Percentiles rank a stretch among this genome's conserved stretches.
Conservation (phyloP, 139 green algal genomes). For the Chlamydomonas sphaeroides region DNA sequence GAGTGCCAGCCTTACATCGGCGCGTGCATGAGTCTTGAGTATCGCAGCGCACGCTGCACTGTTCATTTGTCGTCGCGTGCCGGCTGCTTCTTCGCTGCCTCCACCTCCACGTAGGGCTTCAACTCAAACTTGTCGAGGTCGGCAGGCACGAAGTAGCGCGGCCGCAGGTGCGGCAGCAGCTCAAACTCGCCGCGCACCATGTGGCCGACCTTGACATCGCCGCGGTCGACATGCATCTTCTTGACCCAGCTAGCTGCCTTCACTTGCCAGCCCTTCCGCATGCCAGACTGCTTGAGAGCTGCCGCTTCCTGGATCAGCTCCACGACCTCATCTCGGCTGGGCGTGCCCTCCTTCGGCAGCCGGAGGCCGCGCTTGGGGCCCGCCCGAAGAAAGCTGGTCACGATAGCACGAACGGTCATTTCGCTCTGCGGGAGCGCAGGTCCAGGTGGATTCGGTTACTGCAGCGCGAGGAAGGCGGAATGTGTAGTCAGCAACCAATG, state of each 20-base stretch:
- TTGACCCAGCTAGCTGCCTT: slow-evolving; percentile 51
- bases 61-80: no score
- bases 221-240: slow-evolving; percentile 51
- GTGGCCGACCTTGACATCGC: slow-evolving; percentile 40
- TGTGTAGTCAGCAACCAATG: no score
- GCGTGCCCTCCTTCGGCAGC: background rate
- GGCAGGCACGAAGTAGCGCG: slow-evolving; percentile 46
- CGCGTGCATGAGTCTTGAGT: no score
- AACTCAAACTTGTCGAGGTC: slow-evolving; percentile 33
- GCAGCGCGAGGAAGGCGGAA: no score
- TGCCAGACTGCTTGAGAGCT: background rate
- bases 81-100: background rate
- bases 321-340: slow-evolving; percentile 16
- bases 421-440: no score
- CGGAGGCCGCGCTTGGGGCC: no score
- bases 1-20: no score
- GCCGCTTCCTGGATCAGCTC: slow-evolving; percentile 29
- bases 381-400: no score
- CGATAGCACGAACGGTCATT: no score
- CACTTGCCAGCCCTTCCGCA: slow-evolving; percentile 48
- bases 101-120: slow-evolving; percentile 45
- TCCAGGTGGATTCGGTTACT: no score
- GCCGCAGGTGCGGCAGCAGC: slow-evolving; percentile 34
- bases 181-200: slow-evolving; percentile 32
- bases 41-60: no score